Conservation (phyloP, 805 yeast species). For the Metschnikowia rubicola region DNA sequence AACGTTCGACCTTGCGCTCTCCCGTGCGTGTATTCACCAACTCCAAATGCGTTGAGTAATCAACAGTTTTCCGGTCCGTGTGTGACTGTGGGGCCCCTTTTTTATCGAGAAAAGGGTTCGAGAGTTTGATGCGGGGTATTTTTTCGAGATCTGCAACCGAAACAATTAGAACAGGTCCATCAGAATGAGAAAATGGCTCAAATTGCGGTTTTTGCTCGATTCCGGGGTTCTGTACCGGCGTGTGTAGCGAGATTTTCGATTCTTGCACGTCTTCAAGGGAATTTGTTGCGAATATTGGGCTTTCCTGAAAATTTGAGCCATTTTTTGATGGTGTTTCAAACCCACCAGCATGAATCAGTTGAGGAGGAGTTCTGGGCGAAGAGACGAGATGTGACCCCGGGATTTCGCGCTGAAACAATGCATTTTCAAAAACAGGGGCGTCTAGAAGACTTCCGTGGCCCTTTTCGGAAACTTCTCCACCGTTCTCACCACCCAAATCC, state of each 20-base stretch:
- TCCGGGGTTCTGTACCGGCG: conserved; percentile 4
- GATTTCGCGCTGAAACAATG: no score
- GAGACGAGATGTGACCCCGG: no score
- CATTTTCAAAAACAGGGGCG: no score
- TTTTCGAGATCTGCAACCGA: conserved; percentile 3
- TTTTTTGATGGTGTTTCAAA: no score
- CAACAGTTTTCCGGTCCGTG: neutral
- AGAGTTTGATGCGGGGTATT: conserved; percentile 10
- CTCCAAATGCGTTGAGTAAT: conserved; percentile 15
- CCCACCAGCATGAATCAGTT: no score
- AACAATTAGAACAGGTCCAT: conserved; percentile 7
- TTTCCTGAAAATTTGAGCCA: neutral
- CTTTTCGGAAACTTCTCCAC: neutral
- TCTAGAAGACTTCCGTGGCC: no score
- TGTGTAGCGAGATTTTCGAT: conserved; percentile 1
- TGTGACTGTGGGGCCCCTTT: neutral
- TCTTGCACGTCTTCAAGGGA: neutral
- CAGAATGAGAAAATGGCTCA: conserved; percentile 6
- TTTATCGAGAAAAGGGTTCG: conserved; percentile 14
- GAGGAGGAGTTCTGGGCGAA: no score
- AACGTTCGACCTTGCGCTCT: conserved; percentile 8
- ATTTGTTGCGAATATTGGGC: neutral
- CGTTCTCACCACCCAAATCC: neutral
- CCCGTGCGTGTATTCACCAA: conserved; percentile 15
- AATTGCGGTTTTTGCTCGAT: conserved; percentile 13